Base-by-base conservation (phyloP, 2,329 filamentous ascomycete species). In the Verticillium alfalfae region DNA sequence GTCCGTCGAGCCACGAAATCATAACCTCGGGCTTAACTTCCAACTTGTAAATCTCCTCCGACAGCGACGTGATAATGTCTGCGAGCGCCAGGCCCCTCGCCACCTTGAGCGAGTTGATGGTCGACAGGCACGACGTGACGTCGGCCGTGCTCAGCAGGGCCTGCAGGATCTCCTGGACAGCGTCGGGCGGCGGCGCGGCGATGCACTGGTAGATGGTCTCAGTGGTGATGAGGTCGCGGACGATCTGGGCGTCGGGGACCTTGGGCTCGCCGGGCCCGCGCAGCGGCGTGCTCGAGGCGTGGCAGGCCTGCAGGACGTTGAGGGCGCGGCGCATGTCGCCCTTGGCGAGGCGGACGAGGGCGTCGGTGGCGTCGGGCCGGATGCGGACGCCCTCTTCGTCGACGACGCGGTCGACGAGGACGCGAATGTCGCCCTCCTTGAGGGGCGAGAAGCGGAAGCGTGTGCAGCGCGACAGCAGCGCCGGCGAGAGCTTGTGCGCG, bases 201-300 rank as follows among this genome's bases (percentile, higher is more conserved):
- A 99, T 96, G 76, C 95, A 99, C 75, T 93, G 93, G 81, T 97
- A 99, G 71, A 99, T 98, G 8, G 91, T 92, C 72, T 97, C 90
- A 39, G 91, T 97, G 67, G 97, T 97, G 67, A 92, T 85, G 63
- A 68, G 82, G 36, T 98, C 94, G 49, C 92, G 84, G 61, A 89
- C 81, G 34, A 93, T 86, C 60, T 88, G 83, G 76, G 84, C 80
- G 65, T 89, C 79, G 64, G 81, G 81, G 5, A 84, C 75, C 72
- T 86, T 87, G 37, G 87, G 83, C 2, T 77, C 83, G 67, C 85
- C 79, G 69, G 83, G 86, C 49, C 82, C 75, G 60, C 85, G 84
- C 34, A 93, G 78, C 0, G 90, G 90, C 49, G 88, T 91, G 70
- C 92, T 96, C 64, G 93, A 96, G 38, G 95, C 95, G 73, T 98